Conservation (phyloP, 2,329 filamentous ascomycete genomes). For the Colletotrichum liriopes region DNA sequence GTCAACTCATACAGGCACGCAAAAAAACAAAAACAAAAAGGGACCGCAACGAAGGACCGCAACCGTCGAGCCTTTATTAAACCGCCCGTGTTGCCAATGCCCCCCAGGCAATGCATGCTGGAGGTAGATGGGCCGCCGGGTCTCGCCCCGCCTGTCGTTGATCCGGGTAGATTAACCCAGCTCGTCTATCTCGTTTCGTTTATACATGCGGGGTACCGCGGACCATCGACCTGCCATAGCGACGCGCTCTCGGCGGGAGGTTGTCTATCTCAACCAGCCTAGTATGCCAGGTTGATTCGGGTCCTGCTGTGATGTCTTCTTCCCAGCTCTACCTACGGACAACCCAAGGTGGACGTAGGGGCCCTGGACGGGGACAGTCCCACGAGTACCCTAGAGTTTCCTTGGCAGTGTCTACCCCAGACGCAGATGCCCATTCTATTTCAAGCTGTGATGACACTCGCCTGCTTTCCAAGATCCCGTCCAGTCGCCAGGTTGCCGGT, state of each 20-base stretch:
- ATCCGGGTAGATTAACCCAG: slow-evolving; percentile 8
- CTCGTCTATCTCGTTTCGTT: slow-evolving; percentile 1
- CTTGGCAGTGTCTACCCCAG: slow-evolving; percentile 7
- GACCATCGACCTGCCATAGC: background rate
- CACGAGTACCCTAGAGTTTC: background rate
- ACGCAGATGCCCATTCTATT: background rate
- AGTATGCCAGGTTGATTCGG: background rate
- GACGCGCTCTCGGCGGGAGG: too few relatives aligned
- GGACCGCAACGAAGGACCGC: background rate
- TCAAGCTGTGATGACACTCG: background rate
- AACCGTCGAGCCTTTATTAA: background rate
- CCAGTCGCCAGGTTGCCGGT: too few relatives aligned
- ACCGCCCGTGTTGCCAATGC: background rate
- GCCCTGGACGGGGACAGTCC: background rate
- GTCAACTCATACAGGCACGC: background rate
- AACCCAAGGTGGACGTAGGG: background rate
- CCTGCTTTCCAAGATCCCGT: background rate
- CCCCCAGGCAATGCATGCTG: background rate
- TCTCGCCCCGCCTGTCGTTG: background rate
- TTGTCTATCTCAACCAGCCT: background rate
- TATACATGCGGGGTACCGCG: background rate
- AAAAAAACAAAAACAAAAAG: background rate
- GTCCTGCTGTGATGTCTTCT: background rate
- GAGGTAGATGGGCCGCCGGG: background rate
- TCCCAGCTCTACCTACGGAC: background rate